phyloP scores from a whole-genome alignment of 768 basidiomycete species.

The Kwoniella sp. region DNA sequence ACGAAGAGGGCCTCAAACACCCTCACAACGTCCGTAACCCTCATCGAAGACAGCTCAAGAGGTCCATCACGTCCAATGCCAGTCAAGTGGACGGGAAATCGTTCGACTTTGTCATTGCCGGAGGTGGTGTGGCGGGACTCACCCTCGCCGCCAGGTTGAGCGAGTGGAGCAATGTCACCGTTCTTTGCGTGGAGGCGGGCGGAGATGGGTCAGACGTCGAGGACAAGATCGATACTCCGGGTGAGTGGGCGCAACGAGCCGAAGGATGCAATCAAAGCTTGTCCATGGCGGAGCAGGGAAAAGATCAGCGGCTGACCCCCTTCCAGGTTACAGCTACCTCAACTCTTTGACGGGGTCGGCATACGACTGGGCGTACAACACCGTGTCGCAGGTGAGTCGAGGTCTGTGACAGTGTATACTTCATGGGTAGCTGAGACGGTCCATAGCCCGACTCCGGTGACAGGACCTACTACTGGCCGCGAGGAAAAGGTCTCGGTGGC shows the following conservation, averaged over 20 bases:
- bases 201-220: conserved; percentile 44
- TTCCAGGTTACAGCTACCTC: conserved; percentile 37
- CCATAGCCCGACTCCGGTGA: conserved; percentile 22
- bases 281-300: too few species aligned
- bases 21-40: conserved; percentile 33
- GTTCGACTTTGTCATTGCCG: conserved; percentile 58
- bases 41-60: conserved; percentile 20
- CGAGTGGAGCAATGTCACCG: conserved; percentile 55
- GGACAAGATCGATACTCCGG: conserved; percentile 47
- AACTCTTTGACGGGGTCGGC: conserved; percentile 29
- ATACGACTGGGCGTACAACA: conserved; percentile 43
- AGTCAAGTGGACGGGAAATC: conserved; percentile 17
- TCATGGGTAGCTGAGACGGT: not conserved
- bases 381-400: conserved; percentile 30
- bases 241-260: conserved; percentile 23
- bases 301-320: conserved; percentile 6
- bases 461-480: conserved; percentile 54
- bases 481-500: conserved; percentile 66
- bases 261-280: too few species aligned
- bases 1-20: not conserved
- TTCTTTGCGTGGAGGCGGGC: conserved; percentile 52
- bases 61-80: conserved; percentile 25
- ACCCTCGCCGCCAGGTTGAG: conserved; percentile 55
- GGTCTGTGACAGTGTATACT: not conserved
- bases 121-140: conserved; percentile 56